Evolutionary conservation across 2,329 filamentous ascomycete species (phyloP).

Genomic region (Chaetomiaceae sp.): DNA sequence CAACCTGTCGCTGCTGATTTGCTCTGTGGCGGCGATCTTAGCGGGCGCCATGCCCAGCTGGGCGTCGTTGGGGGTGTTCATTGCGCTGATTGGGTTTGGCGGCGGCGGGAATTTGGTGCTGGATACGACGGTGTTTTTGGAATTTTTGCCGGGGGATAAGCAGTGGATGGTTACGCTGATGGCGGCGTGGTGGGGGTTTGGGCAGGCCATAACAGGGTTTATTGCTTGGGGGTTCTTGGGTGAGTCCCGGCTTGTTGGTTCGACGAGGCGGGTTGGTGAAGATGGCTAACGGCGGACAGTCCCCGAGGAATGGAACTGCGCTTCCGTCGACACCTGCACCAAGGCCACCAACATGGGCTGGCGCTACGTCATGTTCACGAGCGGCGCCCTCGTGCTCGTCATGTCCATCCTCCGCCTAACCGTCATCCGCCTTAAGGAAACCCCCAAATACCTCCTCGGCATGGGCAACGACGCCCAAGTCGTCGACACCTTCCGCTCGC

Average conservation of each 20-base stretch:
- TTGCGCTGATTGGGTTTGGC: constrained; percentile 57
- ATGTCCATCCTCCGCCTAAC: constrained; percentile 49
- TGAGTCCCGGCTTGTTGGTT: background rate
- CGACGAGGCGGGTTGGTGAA: background rate
- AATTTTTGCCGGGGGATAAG: constrained; percentile 43
- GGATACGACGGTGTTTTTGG: constrained; percentile 49
- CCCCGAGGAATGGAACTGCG: constrained; percentile 38
- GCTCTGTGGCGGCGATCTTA: constrained; percentile 58
- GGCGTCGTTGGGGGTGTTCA: constrained; percentile 57
- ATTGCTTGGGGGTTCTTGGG: constrained; percentile 46
- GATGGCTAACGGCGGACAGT: constrained; percentile 21
- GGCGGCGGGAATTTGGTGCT: constrained; percentile 58
- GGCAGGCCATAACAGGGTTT: constrained; percentile 41
- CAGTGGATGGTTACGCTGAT: constrained; percentile 62
- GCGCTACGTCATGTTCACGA: constrained; percentile 44
- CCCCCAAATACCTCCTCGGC: constrained; percentile 53
- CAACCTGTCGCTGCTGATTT: constrained; percentile 71
- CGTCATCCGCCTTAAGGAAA: constrained; percentile 50
- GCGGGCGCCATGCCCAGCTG: constrained; percentile 63
- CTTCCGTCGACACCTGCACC: constrained; percentile 35
- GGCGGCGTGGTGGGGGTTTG: constrained; percentile 49
- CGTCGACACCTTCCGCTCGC: constrained; percentile 35
- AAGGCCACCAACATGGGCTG: constrained; percentile 43
- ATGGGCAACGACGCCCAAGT: constrained; percentile 46
- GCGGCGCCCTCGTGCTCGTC: constrained; percentile 40